These are phyloP conservation scores for Sporothrix variecibatus DNA, from an alignment of 2,329 filamentous ascomycete genomes.

Conservation along the genomic window DNA sequence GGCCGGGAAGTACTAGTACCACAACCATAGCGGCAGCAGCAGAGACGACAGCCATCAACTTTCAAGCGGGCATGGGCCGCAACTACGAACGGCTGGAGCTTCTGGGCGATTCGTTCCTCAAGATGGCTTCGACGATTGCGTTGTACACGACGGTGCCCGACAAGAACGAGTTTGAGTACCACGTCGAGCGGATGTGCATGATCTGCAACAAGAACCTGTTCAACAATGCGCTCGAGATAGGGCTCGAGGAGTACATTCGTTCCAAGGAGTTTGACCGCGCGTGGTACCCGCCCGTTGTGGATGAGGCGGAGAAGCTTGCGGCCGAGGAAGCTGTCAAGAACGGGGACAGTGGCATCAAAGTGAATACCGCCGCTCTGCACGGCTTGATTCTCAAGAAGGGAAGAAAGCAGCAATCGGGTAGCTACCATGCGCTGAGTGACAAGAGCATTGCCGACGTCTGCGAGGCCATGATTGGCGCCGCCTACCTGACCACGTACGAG, in stretches of 20 bases:
- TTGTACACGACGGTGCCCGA: constrained; percentile 76
- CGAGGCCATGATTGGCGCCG: constrained; percentile 89
- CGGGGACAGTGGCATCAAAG: not conserved
- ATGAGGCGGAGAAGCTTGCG: constrained; percentile 16
- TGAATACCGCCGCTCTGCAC: not conserved
- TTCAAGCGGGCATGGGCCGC: constrained; percentile 82
- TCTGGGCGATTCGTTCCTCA: constrained; percentile 88
- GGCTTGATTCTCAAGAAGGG: constrained; percentile 73
- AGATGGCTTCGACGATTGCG: constrained; percentile 91
- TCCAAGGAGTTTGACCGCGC: constrained; percentile 78
- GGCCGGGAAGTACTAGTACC: no score
- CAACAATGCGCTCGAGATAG: constrained; percentile 68
- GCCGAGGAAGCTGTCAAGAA: not conserved
- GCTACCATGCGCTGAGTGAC: constrained; percentile 70
- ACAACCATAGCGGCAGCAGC: constrained; percentile 50
- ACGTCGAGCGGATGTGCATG: constrained; percentile 86
- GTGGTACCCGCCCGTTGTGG: constrained; percentile 75
- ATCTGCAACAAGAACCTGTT: constrained; percentile 91
- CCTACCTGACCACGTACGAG: constrained; percentile 56
- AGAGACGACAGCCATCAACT: constrained; percentile 67
- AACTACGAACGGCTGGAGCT: constrained; percentile 97
- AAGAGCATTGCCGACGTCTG: constrained; percentile 95
- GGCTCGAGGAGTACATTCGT: constrained; percentile 73
- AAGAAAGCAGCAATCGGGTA: constrained; percentile 58
- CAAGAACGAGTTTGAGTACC: constrained; percentile 81